phyloP scores from a whole-genome alignment of 352 stramenopile species.

The Phytophthora agathidicida region DNA sequence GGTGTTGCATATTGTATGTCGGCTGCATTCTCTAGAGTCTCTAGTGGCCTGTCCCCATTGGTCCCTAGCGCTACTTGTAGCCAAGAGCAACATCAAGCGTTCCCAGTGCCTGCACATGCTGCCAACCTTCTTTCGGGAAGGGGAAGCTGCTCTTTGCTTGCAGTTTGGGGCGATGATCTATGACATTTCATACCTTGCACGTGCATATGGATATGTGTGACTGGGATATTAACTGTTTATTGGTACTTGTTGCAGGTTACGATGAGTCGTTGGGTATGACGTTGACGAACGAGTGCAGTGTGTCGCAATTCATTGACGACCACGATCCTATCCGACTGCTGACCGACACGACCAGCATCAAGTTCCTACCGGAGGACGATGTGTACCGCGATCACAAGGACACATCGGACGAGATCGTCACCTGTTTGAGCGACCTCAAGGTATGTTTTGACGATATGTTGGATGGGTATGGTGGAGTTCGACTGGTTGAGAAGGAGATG shows the following conservation, averaged over 20 bases:
- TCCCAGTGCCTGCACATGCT: conserved; percentile 56
- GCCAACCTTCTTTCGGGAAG: conserved; percentile 23
- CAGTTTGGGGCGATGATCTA: conserved; percentile 78
- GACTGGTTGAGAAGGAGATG: conserved; percentile 51
- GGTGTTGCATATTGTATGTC: conserved; percentile 35
- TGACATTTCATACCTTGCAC: conserved; percentile 72
- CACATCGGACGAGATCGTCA: conserved; percentile 85
- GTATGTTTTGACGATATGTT: conserved; percentile 35
- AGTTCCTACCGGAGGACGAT: conserved; percentile 85
- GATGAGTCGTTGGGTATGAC: conserved; percentile 89
- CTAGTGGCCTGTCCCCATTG: conserved; percentile 80
- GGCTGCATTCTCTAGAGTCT: conserved; percentile 93
- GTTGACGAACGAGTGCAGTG: conserved; percentile 84
- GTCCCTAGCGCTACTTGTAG: conserved; percentile 89
- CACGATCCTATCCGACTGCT: conserved; percentile 96
- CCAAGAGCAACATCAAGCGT: conserved; percentile 91
- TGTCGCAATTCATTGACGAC: conserved; percentile 86
- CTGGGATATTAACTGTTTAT: conserved; percentile 10
- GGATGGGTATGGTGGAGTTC: not conserved
- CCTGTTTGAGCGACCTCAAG: conserved; percentile 93
- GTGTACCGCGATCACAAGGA: conserved; percentile 81
- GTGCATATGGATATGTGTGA: conserved; percentile 4
- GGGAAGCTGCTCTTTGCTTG: conserved; percentile 49
- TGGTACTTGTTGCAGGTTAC: conserved; percentile 75
- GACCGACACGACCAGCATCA: conserved; percentile 94